These are phyloP conservation scores for Jacaranda copaia DNA, from an alignment of 257 asterid genomes.

Conservation along the genomic window DNA sequence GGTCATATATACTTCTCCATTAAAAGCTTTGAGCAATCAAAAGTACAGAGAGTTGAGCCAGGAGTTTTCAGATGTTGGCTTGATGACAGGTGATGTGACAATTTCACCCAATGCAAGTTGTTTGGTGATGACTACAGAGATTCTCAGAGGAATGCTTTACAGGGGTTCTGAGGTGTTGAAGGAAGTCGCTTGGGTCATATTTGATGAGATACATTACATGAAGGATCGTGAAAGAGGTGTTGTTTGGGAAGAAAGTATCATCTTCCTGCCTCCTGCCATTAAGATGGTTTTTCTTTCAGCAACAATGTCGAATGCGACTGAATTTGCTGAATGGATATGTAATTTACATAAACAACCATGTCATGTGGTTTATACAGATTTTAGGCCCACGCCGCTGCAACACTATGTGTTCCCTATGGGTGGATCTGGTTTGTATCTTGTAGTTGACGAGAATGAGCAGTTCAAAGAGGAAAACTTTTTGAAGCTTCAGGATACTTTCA, in stretches of 20 bases:
- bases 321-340: constrained; percentile 98
- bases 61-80: constrained; percentile 93
- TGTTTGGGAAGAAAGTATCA: constrained; percentile 98
- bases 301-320: constrained; percentile 98
- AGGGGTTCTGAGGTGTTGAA: constrained; percentile 97
- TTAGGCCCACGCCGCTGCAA: constrained; percentile 96
- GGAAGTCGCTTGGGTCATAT: constrained; percentile 99
- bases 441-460: constrained; percentile 95
- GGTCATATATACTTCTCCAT: constrained; percentile 91
- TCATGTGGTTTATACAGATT: constrained; percentile 96
- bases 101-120: constrained; percentile 94
- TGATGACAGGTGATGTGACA: constrained; percentile 97
- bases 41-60: constrained; percentile 92
- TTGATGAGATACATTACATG: constrained; percentile 99
- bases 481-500: constrained; percentile 85
- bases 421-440: constrained; percentile 94
- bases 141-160: constrained; percentile 92
- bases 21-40: constrained; percentile 95
- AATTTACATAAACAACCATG: constrained; percentile 96
- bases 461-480: constrained; percentile 85
- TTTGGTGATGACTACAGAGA: constrained; percentile 98
- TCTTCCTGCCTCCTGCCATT: constrained; percentile 96
- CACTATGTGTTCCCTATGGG: constrained; percentile 95
- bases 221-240: constrained; percentile 99
- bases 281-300: constrained; percentile 98